Base-by-base conservation (phyloP, 768 basidiomycete species). In the Myochromella boudieri region DNA sequence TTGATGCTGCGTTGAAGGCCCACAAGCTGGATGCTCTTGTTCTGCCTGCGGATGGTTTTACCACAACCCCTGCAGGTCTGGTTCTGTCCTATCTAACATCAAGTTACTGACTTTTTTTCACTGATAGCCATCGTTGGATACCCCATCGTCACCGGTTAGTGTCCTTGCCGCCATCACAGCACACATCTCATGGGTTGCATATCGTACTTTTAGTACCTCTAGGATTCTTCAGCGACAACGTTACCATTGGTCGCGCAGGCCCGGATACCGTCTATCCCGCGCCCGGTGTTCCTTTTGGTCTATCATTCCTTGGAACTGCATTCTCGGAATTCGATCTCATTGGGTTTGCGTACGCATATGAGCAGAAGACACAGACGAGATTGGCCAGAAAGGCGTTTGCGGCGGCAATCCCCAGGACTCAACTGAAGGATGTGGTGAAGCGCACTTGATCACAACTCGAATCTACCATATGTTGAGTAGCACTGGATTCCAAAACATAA, bases 281-380 rank as follows among this genome's bases (percentile, higher is more conserved):
- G 0, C 82, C 80, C 3, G 79, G 80, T 9, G 72, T 78, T 31
- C 82, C 83, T 0, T 79, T 84, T 37, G 84, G 84, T 1, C 60
- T 85, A 5, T 75, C 80, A 3, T 85, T 85, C 65, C 54, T 83
- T 8, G 81, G 81, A 0, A 80, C 81, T 1, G 78, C 77, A 11
- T 85, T 78, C 59, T 77, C 77, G 33, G 84, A 84, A 46, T 77
- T 74, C 55, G 61, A 72, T 15, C 68, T 85, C 36, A 72, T 86
- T 46, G 68, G 76, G 0, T 74, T 80, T 48, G 85, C 71, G 2
- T 85, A 74, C 62, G 82, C 83, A 1, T 85, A 81, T 51, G 84
- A 87, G 60, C 83, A 85, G 58, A 73, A 69, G 50, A 85, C 84
- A 3, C 68, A 77, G 46, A 76, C 74, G 1, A 61, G 82, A 12